Base-by-base conservation (phyloP, 75 land plant genomes). In the Cunninghamia lanceolata region DNA sequence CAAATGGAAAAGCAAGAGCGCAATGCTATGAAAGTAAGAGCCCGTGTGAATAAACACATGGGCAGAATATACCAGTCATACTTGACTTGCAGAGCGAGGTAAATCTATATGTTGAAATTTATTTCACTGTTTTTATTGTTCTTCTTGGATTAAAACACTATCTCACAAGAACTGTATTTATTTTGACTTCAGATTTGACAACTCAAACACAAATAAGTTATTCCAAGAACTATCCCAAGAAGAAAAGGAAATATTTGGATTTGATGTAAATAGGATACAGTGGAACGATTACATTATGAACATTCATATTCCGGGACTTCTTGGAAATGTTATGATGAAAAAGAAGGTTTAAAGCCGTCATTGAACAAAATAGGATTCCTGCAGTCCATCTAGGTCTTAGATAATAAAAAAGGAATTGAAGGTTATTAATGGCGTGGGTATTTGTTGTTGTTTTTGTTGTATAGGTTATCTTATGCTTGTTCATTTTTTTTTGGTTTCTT, bases 11-110 rank as follows among this genome's bases (percentile, higher is more conserved):
- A 87, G 43, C 86, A 92, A 13, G 87, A 89, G 80, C 90, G 19
- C 32, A 93, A 93, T 1, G 85, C 89, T 86, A 85, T 85, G 52
- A 95, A 92, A 86, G 84, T 90, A 35, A 87, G 92, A 16, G 95
- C 94, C 73, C 94, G 94, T 86, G 94, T 90, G 14, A 56, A 56
- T 3, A 94, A 88, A 86, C 85, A 94, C 81, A 85, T 97, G 88
- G 95, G 94, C 47, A 89, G 82, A 19, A 90, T 95, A 9, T 97
- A 95, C 89, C 83, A 92, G 86, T 94, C 99, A 17, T 96, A 97
- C 85, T 91, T 94, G 0, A 95, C 93, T 85, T 96, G 94, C 83
- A 89, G 85, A 88, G 99, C 97, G 75, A 93, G 97, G 99, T 95
- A 63, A 85, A 73, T 71, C 15, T 39, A 14, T 45, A 84, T 25